phyloP scores from a whole-genome alignment of 129 eudicot genomes.

The Flaveria brownii region DNA sequence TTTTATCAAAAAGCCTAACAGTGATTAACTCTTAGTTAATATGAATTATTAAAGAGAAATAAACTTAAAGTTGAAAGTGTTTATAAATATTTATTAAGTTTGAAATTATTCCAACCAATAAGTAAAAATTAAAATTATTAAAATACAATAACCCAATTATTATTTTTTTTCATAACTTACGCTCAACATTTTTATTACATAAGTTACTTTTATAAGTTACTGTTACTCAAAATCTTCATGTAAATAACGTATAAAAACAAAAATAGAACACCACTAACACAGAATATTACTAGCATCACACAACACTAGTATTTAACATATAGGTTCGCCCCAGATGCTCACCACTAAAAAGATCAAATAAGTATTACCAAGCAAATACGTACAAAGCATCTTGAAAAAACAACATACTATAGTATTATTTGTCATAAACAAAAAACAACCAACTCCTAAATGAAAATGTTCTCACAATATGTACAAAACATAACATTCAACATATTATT shows the following conservation, averaged over 20 bases:
- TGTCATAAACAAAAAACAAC: constrained; percentile 7
- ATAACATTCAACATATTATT: constrained; percentile 33
- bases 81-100: too few species aligned
- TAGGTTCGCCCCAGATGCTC: background rate
- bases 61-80: too few species aligned
- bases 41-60: too few species aligned
- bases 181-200: too few species aligned
- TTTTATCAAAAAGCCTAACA: too few species aligned
- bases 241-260: too few species aligned
- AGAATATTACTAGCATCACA: background rate
- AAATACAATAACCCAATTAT: too few species aligned
- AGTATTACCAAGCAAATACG: background rate
- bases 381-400: constrained; percentile 5
- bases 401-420: constrained; percentile 26
- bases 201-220: background rate
- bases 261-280: background rate
- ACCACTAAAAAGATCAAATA: background rate
- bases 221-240: background rate
- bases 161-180: too few species aligned
- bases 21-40: too few species aligned
- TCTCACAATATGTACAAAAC: constrained; percentile 38
- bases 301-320: background rate
- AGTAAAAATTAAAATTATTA: too few species aligned
- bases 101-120: too few species aligned
- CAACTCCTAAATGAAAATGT: constrained; percentile 27